Conservation (phyloP, 2,329 filamentous ascomycete genomes). For the Alternaria tenuissima region DNA sequence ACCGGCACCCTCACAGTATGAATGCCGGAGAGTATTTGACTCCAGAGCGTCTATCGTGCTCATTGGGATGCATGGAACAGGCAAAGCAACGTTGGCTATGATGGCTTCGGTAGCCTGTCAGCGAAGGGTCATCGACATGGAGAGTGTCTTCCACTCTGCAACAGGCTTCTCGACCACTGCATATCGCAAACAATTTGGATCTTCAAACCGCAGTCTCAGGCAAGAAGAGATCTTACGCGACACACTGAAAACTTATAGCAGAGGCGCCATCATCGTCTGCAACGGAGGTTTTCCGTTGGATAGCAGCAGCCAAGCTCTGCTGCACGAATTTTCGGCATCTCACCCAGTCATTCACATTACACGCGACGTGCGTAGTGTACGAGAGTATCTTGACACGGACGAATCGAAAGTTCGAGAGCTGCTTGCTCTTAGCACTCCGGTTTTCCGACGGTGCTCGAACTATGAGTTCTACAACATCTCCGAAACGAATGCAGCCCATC, state of each 20-base stretch:
- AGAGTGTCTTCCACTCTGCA: conserved; percentile 70
- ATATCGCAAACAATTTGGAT: conserved; percentile 70
- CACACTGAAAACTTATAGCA: conserved; percentile 66
- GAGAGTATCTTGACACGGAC: conserved; percentile 65
- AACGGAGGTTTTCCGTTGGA: conserved; percentile 71
- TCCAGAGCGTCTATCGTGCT: conserved; percentile 74
- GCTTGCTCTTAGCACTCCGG: conserved; percentile 63
- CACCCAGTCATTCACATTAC: conserved; percentile 78
- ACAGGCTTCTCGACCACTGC: conserved; percentile 67
- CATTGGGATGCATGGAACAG: conserved; percentile 76
- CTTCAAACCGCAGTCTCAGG: conserved; percentile 68
- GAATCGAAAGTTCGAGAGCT: conserved; percentile 65
- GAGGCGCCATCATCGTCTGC: conserved; percentile 73
- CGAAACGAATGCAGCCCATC: conserved; percentile 54
- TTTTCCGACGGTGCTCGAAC: conserved; percentile 73
- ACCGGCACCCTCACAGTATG: conserved; percentile 30
- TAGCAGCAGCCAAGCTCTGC: conserved; percentile 64
- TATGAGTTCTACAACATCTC: conserved; percentile 80
- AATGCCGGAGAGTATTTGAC: conserved; percentile 57
- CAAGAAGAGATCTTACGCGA: conserved; percentile 69
- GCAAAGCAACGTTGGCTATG: conserved; percentile 77
- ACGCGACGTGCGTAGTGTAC: conserved; percentile 70
- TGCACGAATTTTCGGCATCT: conserved; percentile 69
- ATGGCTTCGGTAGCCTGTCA: conserved; percentile 76
- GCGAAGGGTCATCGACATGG: conserved; percentile 72